Base-by-base conservation (phyloP, 805 yeast species). In the Cyberlindnera japonica region DNA sequence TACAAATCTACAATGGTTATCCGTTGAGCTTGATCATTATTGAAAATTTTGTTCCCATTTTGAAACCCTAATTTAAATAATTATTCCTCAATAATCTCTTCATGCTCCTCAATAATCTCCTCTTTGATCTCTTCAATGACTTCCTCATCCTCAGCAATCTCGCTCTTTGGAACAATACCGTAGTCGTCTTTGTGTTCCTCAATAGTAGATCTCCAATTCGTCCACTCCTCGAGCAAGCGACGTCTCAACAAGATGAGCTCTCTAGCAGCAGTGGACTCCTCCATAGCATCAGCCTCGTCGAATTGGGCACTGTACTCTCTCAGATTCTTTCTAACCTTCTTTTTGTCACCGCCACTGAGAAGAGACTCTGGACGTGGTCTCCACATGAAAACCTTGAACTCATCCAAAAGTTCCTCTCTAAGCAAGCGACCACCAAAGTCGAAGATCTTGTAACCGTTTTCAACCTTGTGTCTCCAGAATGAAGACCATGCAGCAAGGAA, bases 251-350 rank as follows among this genome's bases (percentile, higher is more conserved):
- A 74, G 63, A 89, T 89, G 50, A 88, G 73, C 62, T 89, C 97
- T 71, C 93, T 82, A 53, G 86, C 76, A 56, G 95, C 96, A 56
- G 89, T 83, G 57, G 86, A 83, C 44, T 93, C 95, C 67, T 89
- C 97, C 91, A 88, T 90, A 35, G 91, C 91, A 68, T 93, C 99
- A 48, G 75, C 72, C 68, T 89, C 96, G 53, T 91, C 98, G 69
- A 90, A 93, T 67, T 87, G 89, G 30, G 93, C 93, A 54, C 89
- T 74, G 75, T 84, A 87, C 66, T 86, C 91, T 62, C 82, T 79
- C 71, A 91, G 69, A 69, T 83, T 83, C 83, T 86, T 85, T 71
- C 87, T 78, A 48, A 93, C 88, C 74, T 82, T 83, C 83, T 88
- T 87, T 71, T 79, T 79, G 63, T 87, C 95, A 51, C 79, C 83